These are phyloP conservation scores for Magnaporthales sp. DNA, from an alignment of 2,329 filamentous ascomycete genomes.

Conservation along the genomic window DNA sequence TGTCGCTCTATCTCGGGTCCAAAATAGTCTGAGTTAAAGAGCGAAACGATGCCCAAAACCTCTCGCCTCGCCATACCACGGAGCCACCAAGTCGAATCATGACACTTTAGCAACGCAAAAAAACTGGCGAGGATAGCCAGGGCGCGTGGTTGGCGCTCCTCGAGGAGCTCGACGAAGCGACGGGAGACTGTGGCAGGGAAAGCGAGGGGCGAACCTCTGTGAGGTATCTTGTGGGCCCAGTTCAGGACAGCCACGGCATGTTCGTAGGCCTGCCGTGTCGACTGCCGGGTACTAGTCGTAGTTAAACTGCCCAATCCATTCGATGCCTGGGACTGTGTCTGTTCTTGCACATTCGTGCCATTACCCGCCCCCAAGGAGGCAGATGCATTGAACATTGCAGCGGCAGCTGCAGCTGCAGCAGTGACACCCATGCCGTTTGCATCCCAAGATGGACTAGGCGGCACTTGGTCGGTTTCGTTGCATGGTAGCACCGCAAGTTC, in stretches of 20 bases:
- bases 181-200: constrained; percentile 58
- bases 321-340: neutral
- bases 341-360: neutral
- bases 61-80: constrained; percentile 57
- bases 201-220: constrained; percentile 48
- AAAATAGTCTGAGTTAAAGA: constrained; percentile 47
- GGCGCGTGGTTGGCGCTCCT: constrained; percentile 49
- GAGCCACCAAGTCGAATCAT: constrained; percentile 62
- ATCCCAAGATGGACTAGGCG: neutral
- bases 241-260: constrained; percentile 59
- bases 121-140: constrained; percentile 58
- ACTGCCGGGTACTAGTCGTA: neutral
- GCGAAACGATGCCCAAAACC: constrained; percentile 52
- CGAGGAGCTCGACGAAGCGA: constrained; percentile 51
- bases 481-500: constrained; percentile 32
- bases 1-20: constrained; percentile 27
- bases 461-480: constrained; percentile 7
- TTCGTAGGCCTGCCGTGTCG: constrained; percentile 46
- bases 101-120: constrained; percentile 54
- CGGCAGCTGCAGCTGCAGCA: neutral
- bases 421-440: neutral
- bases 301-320: neutral
- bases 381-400: neutral
- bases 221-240: constrained; percentile 54
- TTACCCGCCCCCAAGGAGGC: neutral